Evolutionary conservation across 2,329 filamentous ascomycete species (phyloP).

Genomic region (Lachnellula hyalina): DNA sequence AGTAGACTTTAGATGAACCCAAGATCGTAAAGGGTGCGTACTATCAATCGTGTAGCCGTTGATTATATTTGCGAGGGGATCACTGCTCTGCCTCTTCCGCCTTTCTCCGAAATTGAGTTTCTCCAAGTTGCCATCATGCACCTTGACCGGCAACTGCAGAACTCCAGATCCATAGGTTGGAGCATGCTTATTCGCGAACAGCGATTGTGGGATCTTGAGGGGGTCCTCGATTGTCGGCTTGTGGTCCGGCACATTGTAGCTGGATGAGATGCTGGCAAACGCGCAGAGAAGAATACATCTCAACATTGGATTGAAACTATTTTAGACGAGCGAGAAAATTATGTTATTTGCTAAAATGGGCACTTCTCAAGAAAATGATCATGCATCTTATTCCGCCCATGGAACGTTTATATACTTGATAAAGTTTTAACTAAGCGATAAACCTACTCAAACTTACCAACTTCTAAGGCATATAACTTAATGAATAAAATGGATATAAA

Average conservation of each 20-base stretch:
- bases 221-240: neutral
- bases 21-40: neutral
- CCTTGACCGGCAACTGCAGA: neutral
- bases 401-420: too few relatives aligned
- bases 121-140: neutral
- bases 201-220: neutral
- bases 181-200: neutral
- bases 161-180: neutral
- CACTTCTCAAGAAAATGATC: too few relatives aligned
- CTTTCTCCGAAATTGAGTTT: neutral
- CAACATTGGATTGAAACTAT: neutral
- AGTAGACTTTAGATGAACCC: neutral
- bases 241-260: neutral
- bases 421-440: too few relatives aligned
- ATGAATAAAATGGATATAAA: too few relatives aligned
- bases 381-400: too few relatives aligned
- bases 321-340: neutral
- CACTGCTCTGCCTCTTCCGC: neutral
- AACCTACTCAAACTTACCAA: too few relatives aligned
- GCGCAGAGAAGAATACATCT: neutral
- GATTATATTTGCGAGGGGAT: neutral
- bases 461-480: too few relatives aligned
- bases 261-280: neutral
- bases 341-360: neutral
- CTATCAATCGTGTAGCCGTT: neutral